A percentile compares a stretch with the other conserved stretches of the same genome.
phyloP scores from a whole-genome alignment of 1,139 yeast genomes.

The Candida smagusa region DNA sequence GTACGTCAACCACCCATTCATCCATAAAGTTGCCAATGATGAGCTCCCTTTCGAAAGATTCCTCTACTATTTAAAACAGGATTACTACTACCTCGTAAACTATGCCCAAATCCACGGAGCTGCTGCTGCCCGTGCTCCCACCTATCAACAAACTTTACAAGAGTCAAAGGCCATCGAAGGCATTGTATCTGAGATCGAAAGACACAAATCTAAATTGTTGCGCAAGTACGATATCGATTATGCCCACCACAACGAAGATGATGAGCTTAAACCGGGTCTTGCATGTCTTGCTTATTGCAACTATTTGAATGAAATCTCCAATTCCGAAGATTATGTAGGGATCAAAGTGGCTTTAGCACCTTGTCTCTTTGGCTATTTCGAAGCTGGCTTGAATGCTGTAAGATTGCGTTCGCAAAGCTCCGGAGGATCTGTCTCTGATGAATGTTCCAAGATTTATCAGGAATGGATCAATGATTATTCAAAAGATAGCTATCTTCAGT shows the following conservation, averaged over 20 bases:
- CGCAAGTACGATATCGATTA: conserved; percentile 43
- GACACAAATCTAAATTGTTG: conserved; percentile 52
- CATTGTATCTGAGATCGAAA: conserved; percentile 53
- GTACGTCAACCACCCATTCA: conserved; percentile 64
- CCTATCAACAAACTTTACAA: conserved; percentile 47
- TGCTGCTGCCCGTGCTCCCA: conserved; percentile 63
- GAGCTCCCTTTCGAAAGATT: conserved; percentile 50
- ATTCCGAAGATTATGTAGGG: conserved; percentile 56
- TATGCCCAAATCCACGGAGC: conserved; percentile 68
- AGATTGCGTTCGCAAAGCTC: conserved; percentile 1
- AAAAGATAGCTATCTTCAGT: conserved; percentile 53
- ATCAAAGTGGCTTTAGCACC: conserved; percentile 71
- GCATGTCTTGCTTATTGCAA: conserved; percentile 62
- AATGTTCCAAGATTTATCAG: conserved; percentile 34
- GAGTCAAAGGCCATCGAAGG: conserved; percentile 52
- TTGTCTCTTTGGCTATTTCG: conserved; percentile 70
- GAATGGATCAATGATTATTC: conserved; percentile 63
- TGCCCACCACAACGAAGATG: conserved; percentile 41
- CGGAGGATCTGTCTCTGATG: conserved; percentile 11
- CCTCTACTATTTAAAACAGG: conserved; percentile 63
- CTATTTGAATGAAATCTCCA: conserved; percentile 53
- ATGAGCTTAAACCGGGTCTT: conserved; percentile 45
- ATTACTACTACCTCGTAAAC: conserved; percentile 64
- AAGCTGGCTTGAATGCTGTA: conserved; percentile 39
- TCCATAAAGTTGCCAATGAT: conserved; percentile 50